These are phyloP conservation scores for Candida anglica DNA, from an alignment of 805 yeast species.

Conservation along the genomic window DNA sequence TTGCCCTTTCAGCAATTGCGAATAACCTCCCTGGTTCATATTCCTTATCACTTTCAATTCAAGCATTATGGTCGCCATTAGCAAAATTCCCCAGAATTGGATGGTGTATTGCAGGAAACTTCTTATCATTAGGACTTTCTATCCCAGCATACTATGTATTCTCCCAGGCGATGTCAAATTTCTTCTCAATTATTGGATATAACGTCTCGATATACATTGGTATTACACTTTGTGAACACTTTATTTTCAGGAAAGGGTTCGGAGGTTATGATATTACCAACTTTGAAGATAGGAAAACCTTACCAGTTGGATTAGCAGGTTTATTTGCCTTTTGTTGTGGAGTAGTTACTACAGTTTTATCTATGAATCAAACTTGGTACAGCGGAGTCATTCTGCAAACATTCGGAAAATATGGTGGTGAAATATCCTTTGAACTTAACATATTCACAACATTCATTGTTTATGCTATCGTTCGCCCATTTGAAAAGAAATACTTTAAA, in stretches of 20 bases:
- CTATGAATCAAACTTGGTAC: conserved; percentile 33
- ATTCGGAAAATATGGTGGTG: conserved; percentile 23
- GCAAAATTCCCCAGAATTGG: conserved; percentile 28
- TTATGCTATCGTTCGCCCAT: conserved; percentile 22
- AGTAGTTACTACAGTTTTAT: conserved; percentile 26
- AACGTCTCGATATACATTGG: conserved; percentile 30
- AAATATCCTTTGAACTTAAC: conserved; percentile 27
- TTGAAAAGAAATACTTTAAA: conserved; percentile 22
- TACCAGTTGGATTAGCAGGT: conserved; percentile 30
- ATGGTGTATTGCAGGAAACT: conserved; percentile 31
- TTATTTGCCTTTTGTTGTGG: conserved; percentile 25
- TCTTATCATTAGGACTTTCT: conserved; percentile 25
- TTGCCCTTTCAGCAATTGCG: conserved; percentile 27
- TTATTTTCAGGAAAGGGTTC: conserved; percentile 21
- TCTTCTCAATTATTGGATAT: conserved; percentile 28
- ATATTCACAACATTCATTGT: conserved; percentile 24
- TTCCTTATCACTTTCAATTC: conserved; percentile 25
- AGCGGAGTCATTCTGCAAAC: conserved; percentile 24
- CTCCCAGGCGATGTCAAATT: conserved; percentile 24
- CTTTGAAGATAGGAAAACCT: conserved; percentile 16
- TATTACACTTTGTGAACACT: conserved; percentile 26
- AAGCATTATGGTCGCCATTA: conserved; percentile 27
- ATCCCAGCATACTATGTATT: conserved; percentile 34
- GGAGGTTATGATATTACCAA: conserved; percentile 21
- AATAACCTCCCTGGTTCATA: conserved; percentile 32